Percentiles rank a stretch among this genome's conserved stretches.
Evolutionary conservation across 257 asterid genomes (phyloP).

Genomic region (Solanum piurae): DNA sequence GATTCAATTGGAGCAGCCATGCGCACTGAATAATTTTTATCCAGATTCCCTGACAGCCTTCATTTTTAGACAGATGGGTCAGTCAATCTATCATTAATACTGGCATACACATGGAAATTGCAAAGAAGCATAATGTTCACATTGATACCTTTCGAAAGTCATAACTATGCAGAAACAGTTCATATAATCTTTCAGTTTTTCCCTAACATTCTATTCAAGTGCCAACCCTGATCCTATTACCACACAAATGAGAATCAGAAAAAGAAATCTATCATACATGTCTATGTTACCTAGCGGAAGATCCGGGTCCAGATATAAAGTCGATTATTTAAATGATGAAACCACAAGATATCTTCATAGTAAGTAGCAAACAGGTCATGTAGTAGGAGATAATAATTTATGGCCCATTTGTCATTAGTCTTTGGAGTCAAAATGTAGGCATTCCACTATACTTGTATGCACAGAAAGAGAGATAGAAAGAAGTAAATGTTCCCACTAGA

Average conservation of each 20-base stretch:
- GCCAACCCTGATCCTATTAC: neutral
- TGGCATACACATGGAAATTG: neutral
- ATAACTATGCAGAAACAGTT: neutral
- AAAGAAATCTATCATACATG: neutral
- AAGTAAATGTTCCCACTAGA: neutral
- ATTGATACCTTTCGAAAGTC: neutral
- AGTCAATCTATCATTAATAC: neutral
- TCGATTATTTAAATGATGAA: neutral
- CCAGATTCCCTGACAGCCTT: conserved; percentile 1
- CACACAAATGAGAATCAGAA: neutral
- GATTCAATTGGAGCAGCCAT: neutral
- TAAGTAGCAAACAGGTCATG: neutral
- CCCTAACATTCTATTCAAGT: neutral
- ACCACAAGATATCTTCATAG: neutral
- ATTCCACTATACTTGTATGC: neutral
- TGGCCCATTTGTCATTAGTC: neutral
- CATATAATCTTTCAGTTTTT: neutral
- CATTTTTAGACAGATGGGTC: neutral
- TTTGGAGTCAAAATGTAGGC: neutral
- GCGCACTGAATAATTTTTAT: neutral
- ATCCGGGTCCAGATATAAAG: neutral
- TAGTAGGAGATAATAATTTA: neutral
- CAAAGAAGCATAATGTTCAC: neutral
- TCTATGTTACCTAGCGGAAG: neutral
- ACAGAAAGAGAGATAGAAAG: neutral